Base-by-base conservation (phyloP, 169 alveolate species). In the Miamiensis avidus region DNA sequence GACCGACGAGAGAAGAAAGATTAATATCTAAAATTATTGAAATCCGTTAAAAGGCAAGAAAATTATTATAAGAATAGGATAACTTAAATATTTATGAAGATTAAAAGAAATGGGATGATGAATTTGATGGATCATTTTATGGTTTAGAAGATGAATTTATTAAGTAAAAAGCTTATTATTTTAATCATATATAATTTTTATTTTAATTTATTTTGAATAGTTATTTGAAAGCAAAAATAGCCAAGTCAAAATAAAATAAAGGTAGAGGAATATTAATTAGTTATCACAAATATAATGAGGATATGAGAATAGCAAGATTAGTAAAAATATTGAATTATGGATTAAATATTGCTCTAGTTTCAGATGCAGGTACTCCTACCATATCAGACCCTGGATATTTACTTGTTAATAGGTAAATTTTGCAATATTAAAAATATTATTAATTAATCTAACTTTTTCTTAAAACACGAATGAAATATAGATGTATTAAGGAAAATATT, bases 311-410 rank as follows among this genome's bases (percentile, higher is more conserved):
- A 16, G 94, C 92, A 20, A 86, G 89, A 76, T 69, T 94, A 1
- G 88, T 94, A 16, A 89, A 88, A 76, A 92, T 93, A 20, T 82
- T 94, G 74, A 94, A 91, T 74, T 82, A 87, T 74, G 97, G 97
- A 0, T 72, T 94, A 29, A 90, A 82, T 82, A 89, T 91, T 0
- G 94, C 94, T 20, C 83, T 94, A 34, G 95, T 94, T 49, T 82
- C 91, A 30, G 97, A 94, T 85, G 97, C 97, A 30, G 97, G 97
- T 31, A 94, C 97, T 29, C 97, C 97, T 64, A 84, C 93, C 0
- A 93, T 93, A n/a, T 90, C 95, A 33, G 97, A 94, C 81, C 95
- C 95, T 25, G 97, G 97, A 0, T 94, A 89, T 75, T 82, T 79
- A 74, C 75, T 49, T 4, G 20, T 92, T n/a, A 79, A 85, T 0